Conservation (phyloP, 306 rosid species). For the Cucurbita pepo region DNA sequence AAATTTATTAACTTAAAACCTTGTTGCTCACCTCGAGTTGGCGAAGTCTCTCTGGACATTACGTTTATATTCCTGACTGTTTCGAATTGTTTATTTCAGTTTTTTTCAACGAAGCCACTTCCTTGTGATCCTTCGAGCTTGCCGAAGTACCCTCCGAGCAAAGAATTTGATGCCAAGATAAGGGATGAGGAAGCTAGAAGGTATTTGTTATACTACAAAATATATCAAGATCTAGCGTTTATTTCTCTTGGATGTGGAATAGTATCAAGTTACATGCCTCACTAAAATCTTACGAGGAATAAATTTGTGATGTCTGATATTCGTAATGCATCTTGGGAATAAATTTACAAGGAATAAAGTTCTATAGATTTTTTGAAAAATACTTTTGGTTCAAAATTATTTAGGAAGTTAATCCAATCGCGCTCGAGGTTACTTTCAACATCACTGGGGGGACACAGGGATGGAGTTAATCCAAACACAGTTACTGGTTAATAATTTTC, state of each 20-base stretch:
- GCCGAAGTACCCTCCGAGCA: slow-evolving; percentile 99
- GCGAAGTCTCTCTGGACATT: not conserved
- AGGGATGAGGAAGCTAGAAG: slow-evolving; percentile 97
- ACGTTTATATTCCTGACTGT: not conserved
- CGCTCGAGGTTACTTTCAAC: too few relatives aligned
- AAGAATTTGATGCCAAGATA: slow-evolving; percentile 91
- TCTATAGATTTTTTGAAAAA: not conserved
- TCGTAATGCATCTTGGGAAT: not conserved
- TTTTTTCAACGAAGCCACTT: slow-evolving; percentile 72
- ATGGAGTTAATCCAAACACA: not conserved
- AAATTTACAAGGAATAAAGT: too few relatives aligned
- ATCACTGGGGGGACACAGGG: too few relatives aligned
- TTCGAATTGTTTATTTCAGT: slow-evolving; percentile 29
- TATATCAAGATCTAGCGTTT: not conserved
- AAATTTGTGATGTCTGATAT: not conserved
- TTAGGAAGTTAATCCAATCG: not conserved
- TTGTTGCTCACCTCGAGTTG: not conserved
- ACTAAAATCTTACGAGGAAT: not conserved
- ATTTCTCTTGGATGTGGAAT: not conserved
- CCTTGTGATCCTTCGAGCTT: slow-evolving; percentile 94
- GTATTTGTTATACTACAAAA: slow-evolving; percentile 14
- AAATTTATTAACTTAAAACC: not conserved
- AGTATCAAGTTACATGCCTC: not conserved
- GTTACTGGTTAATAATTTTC: not conserved
- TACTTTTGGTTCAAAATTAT: not conserved